Evolutionary conservation across 2,329 filamentous ascomycete species (phyloP).

Genomic region (Pseudocercospora crystallina): DNA sequence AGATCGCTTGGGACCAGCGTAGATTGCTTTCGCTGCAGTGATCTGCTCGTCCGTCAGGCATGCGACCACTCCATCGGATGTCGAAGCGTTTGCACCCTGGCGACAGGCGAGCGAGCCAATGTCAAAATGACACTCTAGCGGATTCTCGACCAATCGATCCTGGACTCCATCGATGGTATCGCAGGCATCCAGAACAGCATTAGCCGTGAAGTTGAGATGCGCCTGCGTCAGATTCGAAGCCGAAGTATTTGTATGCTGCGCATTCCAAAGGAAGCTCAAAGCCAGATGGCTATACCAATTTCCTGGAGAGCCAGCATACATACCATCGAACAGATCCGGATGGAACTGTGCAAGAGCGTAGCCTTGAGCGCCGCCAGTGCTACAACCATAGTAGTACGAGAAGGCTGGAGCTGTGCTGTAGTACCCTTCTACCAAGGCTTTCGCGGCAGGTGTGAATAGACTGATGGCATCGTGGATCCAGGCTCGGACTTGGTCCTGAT

Average conservation of each 20-base stretch:
- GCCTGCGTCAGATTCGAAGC: slow-evolving; percentile 30
- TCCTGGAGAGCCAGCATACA: slow-evolving; percentile 43
- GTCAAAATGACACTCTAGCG: slow-evolving; percentile 39
- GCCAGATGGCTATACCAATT: slow-evolving; percentile 39
- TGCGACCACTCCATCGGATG: too few species aligned
- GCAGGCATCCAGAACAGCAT: slow-evolving; percentile 39
- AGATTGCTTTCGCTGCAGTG: slow-evolving; percentile 35
- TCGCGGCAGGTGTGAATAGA: slow-evolving; percentile 35
- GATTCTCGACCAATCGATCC: slow-evolving; percentile 43
- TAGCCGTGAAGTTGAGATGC: slow-evolving; percentile 35
- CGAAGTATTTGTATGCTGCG: slow-evolving; percentile 25
- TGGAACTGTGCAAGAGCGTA: slow-evolving; percentile 44
- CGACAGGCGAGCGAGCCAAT: slow-evolving; percentile 35
- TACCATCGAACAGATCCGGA: slow-evolving; percentile 45
- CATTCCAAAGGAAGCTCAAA: slow-evolving; percentile 33
- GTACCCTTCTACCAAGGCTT: slow-evolving; percentile 33
- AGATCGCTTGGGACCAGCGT: slow-evolving; percentile 31
- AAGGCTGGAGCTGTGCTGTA: slow-evolving; percentile 35
- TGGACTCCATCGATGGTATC: slow-evolving; percentile 41
- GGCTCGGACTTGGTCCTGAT: slow-evolving; percentile 29
- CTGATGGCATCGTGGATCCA: slow-evolving; percentile 43
- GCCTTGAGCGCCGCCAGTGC: slow-evolving; percentile 44
- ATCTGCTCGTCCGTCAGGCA: slow-evolving; percentile 39
- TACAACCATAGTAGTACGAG: slow-evolving; percentile 45
- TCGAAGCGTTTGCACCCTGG: slow-evolving; percentile 6